Conservation (phyloP, 352 stramenopile genomes). For the Phytophthora pinifolia region DNA sequence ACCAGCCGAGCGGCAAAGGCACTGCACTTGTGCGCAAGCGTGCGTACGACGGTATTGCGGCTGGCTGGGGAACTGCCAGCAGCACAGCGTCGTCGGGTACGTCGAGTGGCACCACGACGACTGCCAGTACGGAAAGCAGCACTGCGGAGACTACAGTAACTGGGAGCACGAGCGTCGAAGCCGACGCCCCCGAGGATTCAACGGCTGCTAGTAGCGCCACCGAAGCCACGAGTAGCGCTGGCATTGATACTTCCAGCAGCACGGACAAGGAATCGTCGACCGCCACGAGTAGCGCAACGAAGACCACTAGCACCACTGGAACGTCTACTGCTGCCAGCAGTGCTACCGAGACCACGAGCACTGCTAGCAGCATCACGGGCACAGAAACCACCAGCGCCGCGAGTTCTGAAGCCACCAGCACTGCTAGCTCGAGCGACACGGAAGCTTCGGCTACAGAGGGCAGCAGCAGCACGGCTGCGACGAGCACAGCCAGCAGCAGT, state of each 20-base stretch:
- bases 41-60: slow-evolving; percentile 26
- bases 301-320: too few relatives aligned
- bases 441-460: not conserved
- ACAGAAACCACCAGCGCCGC: not conserved
- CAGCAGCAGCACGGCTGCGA: not conserved
- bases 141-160: slow-evolving; percentile 1
- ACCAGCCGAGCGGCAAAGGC: slow-evolving; percentile 18
- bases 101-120: too few relatives aligned
- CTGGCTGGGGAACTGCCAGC: slow-evolving; percentile 18
- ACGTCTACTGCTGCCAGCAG: slow-evolving; percentile 5
- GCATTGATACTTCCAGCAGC: slow-evolving; percentile 1
- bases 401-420: not conserved
- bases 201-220: slow-evolving; percentile 4
- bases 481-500: not conserved
- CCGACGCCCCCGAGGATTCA: slow-evolving; percentile 7
- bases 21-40: slow-evolving; percentile 27
- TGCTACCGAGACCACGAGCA: not conserved
- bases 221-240: slow-evolving; percentile 1
- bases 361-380: slow-evolving; percentile 2
- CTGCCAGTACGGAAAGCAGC: slow-evolving; percentile 1
- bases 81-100: too few relatives aligned
- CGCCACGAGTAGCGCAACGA: too few relatives aligned
- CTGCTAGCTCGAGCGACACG: not conserved
- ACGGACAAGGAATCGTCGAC: not conserved
- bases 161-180: slow-evolving; percentile 7